Evolutionary conservation across 176 grass and related monocot genomes (phyloP).

Genomic region (Aegilops tauschii): DNA sequence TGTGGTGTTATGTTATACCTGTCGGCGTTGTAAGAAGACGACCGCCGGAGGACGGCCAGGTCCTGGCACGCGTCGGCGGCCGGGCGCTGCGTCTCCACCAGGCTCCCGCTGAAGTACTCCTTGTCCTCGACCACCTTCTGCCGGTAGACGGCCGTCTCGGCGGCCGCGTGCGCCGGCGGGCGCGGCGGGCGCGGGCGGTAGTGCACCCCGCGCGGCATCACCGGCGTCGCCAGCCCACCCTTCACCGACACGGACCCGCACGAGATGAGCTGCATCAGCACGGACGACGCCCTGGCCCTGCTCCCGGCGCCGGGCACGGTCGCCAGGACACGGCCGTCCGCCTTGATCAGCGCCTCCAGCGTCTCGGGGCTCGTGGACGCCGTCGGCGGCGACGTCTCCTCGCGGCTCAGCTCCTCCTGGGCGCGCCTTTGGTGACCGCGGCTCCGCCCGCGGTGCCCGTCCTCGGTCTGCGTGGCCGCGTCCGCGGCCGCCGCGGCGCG

Average conservation of each 20-base stretch:
- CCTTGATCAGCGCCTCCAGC: conserved; percentile 71
- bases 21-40: conserved; percentile 71
- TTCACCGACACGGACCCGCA: conserved; percentile 72
- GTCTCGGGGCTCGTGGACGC: conserved; percentile 75
- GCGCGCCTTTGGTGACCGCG: conserved; percentile 5
- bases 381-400: conserved; percentile 68
- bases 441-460: background rate
- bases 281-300: conserved; percentile 51
- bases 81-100: conserved; percentile 54
- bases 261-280: conserved; percentile 88
- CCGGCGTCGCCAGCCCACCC: conserved; percentile 30
- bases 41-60: conserved; percentile 49
- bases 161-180: background rate
- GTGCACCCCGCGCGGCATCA: conserved; percentile 40
- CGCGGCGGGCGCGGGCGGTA: conserved; percentile 32
- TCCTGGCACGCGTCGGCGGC: conserved; percentile 24
- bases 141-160: background rate
- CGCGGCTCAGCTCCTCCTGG: conserved; percentile 53
- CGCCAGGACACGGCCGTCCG: conserved; percentile 35
- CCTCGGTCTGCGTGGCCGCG: conserved; percentile 87
- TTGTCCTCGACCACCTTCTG: conserved; percentile 55
- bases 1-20: conserved; percentile 38
- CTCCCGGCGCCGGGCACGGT: conserved; percentile 21
- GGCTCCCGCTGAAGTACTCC: conserved; percentile 81
- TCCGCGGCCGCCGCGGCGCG: conserved; percentile 38